Base-by-base conservation (phyloP, 2,329 filamentous ascomycete species). In the Ceratocystiopsis brevicomis region DNA sequence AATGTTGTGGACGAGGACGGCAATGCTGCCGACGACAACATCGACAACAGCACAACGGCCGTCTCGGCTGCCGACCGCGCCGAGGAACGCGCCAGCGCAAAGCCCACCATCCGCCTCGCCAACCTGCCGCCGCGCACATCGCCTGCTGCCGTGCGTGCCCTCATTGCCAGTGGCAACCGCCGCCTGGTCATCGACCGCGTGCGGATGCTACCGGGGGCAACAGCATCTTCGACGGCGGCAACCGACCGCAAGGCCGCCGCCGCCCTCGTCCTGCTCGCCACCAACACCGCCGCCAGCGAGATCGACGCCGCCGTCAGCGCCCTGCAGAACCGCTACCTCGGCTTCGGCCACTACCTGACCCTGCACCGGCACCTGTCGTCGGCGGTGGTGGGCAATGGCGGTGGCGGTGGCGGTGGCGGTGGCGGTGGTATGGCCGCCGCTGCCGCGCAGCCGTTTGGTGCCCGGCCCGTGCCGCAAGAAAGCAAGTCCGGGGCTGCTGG, bases 281-380 rank as follows among this genome's bases (percentile, higher is more conserved):
- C 81, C 45, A 83, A 90, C 50, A 90, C 85, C 0, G 74, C 85
- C 0, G 81, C 80, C 1, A 81, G 78, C 19, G 83, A 92, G 45
- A 87, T 95, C 43, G 86, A 95, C 53, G 69, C 74, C 4, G 73
- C 78, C 0, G 82, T 93, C 42, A 88, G 77, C 54, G 62, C 72
- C 4, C 62, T 94, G 32, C 83, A 92, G 55, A 86, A 90, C 50
- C 76, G 71, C 50, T 94, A 95, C 56, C 64, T 94, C 15, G 87
- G 87, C 15, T 85, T 76, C 56, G 87, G 87, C 6, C 85, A 80
- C 61, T 80, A 87, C 57, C 66, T 95, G 2, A 79, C 74, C 8
- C 68, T 93, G 38, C 83, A 87, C 47, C 70, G 85, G 11, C 82
- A 92, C 61, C 68, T 94, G 4, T 92, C 85, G 0, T 92, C 85